Evolutionary conservation across 371 early-diverging fungal genomes (phyloP).

Genomic region (Apophysomyces ossiformis): DNA sequence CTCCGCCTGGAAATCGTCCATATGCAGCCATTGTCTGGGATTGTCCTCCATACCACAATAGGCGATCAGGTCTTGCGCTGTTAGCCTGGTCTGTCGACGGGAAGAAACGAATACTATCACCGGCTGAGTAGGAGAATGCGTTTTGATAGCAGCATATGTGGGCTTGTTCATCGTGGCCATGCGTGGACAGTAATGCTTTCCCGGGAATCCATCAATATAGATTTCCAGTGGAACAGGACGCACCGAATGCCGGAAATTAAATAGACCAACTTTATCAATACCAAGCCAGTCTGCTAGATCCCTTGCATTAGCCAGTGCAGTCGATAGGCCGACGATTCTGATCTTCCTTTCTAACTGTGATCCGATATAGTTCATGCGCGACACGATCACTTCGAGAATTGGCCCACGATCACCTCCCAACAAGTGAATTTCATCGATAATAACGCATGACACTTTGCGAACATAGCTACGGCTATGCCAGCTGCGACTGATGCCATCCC

Average conservation of each 20-base stretch:
- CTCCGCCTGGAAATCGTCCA: slow-evolving; percentile 85
- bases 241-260: slow-evolving; percentile 95
- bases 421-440: slow-evolving; percentile 99
- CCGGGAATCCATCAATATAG: slow-evolving; percentile 95
- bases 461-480: slow-evolving; percentile 91
- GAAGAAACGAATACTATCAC: slow-evolving; percentile 98
- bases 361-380: slow-evolving; percentile 94
- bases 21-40: slow-evolving; percentile 88
- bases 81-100: slow-evolving; percentile 92
- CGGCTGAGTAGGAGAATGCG: slow-evolving; percentile 90
- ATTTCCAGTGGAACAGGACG: slow-evolving; percentile 96
- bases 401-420: slow-evolving; percentile 97
- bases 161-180: slow-evolving; percentile 99
- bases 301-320: slow-evolving; percentile 96
- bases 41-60: slow-evolving; percentile 91
- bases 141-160: slow-evolving; percentile 90
- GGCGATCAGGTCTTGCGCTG: slow-evolving; percentile 93
- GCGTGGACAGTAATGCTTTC: slow-evolving; percentile 92
- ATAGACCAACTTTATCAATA: slow-evolving; percentile 82
- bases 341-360: slow-evolving; percentile 72
- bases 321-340: slow-evolving; percentile 97
- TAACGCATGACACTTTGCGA: slow-evolving; percentile 82
- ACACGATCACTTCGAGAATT: slow-evolving; percentile 97
- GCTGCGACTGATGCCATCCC: slow-evolving; percentile 96
- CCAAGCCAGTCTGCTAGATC: slow-evolving; percentile 98